These are phyloP conservation scores for Torulaspora gathmanii DNA, from an alignment of 805 yeast genomes.

Conservation along the genomic window DNA sequence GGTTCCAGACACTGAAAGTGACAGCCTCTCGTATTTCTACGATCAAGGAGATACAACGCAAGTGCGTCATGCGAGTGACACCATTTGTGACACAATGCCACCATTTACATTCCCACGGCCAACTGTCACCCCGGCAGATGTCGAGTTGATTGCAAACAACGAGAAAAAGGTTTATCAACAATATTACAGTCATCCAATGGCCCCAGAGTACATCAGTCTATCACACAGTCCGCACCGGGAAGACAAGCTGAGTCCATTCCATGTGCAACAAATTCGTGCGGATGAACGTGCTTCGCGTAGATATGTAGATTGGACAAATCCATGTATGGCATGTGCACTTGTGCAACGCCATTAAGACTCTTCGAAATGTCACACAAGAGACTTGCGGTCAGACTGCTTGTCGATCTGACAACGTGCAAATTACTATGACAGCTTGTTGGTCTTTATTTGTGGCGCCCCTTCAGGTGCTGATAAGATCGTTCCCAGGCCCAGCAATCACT, in stretches of 20 bases:
- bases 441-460: no score
- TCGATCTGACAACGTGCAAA: no score
- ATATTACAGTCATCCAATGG: constrained; percentile 12
- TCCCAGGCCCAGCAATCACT: no score
- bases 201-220: constrained; percentile 10
- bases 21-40: constrained; percentile 5
- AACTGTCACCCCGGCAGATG: constrained; percentile 7
- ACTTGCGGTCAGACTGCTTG: no score
- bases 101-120: constrained; percentile 6
- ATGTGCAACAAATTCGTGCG: constrained; percentile 2
- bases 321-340: background rate
- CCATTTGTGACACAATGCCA: background rate
- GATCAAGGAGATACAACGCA: constrained; percentile 1
- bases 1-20: constrained; percentile 3
- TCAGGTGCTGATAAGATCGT: no score
- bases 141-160: constrained; percentile 3
- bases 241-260: constrained; percentile 1
- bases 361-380: no score
- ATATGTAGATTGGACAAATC: constrained; percentile 1
- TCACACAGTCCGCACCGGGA: constrained; percentile 8
- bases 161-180: constrained; percentile 11
- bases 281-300: background rate
- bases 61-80: background rate
- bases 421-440: no score
- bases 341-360: background rate